Percentiles rank a stretch among this genome's conserved stretches.
Evolutionary conservation across 306 rosid species (phyloP).

Genomic region (Cicer bijugum): DNA sequence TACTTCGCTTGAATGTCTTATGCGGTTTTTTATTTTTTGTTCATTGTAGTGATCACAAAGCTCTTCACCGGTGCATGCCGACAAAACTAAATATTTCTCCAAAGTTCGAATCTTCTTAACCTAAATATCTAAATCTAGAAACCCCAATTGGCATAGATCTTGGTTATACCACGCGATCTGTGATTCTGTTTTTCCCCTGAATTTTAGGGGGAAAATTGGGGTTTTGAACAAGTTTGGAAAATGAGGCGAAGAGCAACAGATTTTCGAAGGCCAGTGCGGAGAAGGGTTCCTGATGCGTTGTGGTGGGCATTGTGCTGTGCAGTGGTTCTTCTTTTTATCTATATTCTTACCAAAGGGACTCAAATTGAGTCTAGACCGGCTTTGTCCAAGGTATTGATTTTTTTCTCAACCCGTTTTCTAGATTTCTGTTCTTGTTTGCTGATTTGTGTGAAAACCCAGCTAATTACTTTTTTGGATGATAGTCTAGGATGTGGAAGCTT

Average conservation of each 20-base stretch:
- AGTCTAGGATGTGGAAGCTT: constrained; percentile 4
- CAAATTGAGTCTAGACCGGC: constrained; percentile 79
- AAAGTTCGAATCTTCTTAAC: constrained; percentile 33
- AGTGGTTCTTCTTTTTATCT: constrained; percentile 73
- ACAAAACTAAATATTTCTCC: neutral
- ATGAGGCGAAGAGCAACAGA: constrained; percentile 88
- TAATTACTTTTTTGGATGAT: neutral
- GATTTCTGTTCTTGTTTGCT: constrained; percentile 30
- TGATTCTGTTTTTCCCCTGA: constrained; percentile 7
- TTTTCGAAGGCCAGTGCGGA: constrained; percentile 79
- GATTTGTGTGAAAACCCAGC: constrained; percentile 1
- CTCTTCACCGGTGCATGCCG: constrained; percentile 41
- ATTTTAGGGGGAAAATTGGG: constrained; percentile 26
- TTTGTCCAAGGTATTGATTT: constrained; percentile 60
- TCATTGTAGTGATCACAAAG: constrained; percentile 22
- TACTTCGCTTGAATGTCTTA: neutral
- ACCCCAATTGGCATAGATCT: constrained; percentile 42
- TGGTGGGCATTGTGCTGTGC: constrained; percentile 79
- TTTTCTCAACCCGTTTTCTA: neutral
- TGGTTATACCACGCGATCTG: constrained; percentile 34
- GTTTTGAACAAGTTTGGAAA: constrained; percentile 23
- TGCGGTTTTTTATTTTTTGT: neutral
- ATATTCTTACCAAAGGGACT: constrained; percentile 68
- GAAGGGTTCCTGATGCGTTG: constrained; percentile 71
- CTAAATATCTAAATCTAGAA: constrained; percentile 29